Percentiles rank a stretch among this genome's conserved stretches.
Evolutionary conservation across 495 filamentous ascomycete genomes (phyloP).

Genomic region (Acidiella bohemica): DNA sequence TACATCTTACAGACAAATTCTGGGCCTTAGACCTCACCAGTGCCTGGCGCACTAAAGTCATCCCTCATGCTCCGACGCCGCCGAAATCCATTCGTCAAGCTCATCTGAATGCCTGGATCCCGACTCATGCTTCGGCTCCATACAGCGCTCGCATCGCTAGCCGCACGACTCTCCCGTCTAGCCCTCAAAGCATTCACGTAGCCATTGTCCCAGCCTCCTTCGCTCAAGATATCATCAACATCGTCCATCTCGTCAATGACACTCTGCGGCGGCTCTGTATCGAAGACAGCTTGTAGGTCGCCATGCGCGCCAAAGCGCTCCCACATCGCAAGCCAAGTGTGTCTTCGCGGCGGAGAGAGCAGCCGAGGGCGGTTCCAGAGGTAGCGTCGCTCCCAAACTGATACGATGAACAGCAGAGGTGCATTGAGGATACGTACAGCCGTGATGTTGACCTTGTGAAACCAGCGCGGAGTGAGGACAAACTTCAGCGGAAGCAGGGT

Average conservation of each 20-base stretch:
- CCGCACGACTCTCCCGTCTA: slow-evolving; percentile 9
- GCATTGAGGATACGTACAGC: slow-evolving; percentile 50
- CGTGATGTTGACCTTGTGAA: slow-evolving; percentile 62
- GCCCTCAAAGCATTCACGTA: slow-evolving; percentile 14
- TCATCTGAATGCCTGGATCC: too few relatives aligned
- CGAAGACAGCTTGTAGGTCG: slow-evolving; percentile 55
- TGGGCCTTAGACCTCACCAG: too few relatives aligned
- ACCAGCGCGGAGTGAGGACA: slow-evolving; percentile 52
- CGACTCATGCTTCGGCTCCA: slow-evolving; percentile 10
- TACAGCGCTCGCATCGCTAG: slow-evolving; percentile 5
- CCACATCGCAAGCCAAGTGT: slow-evolving; percentile 34
- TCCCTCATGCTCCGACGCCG: too few relatives aligned
- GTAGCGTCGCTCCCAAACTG: slow-evolving; percentile 41
- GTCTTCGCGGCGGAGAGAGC: slow-evolving; percentile 32
- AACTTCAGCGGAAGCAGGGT: slow-evolving; percentile 53
- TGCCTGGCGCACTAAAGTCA: too few relatives aligned
- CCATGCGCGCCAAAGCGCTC: slow-evolving; percentile 45
- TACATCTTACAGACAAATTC: too few relatives aligned
- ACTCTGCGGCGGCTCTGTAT: slow-evolving; percentile 48
- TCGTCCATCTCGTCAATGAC: slow-evolving; percentile 44
- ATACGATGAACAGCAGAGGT: slow-evolving; percentile 49
- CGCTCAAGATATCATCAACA: slow-evolving; percentile 30
- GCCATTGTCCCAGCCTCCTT: slow-evolving; percentile 11
- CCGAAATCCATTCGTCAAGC: too few relatives aligned
- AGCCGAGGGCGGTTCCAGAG: slow-evolving; percentile 29